phyloP scores from a whole-genome alignment of 2,329 filamentous ascomycete species.

The Neopestalotiopsis sp. region DNA sequence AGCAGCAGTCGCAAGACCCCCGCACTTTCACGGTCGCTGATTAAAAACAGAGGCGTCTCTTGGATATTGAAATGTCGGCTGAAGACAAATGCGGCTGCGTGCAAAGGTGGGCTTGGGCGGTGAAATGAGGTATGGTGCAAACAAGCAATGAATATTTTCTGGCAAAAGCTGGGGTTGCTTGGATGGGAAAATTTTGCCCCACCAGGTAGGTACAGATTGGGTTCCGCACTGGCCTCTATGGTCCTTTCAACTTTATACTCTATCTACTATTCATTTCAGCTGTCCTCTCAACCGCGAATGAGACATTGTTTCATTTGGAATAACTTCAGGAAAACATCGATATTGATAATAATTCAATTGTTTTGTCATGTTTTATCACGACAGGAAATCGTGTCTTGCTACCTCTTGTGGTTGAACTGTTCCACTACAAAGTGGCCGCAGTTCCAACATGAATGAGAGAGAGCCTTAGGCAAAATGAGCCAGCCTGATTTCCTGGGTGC shows the following conservation, averaged over 20 bases:
- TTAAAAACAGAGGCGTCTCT: too few species aligned
- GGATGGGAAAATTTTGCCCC: conserved; percentile 10
- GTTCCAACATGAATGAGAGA: background rate
- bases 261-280: too few species aligned
- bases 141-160: background rate
- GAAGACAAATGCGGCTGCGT: too few species aligned
- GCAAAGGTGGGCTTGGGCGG: background rate
- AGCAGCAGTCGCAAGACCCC: too few species aligned
- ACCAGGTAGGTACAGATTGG: background rate
- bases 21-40: too few species aligned
- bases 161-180: background rate
- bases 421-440: background rate
- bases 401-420: background rate
- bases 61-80: too few species aligned
- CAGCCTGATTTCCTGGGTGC: too few species aligned
- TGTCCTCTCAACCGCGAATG: too few species aligned
- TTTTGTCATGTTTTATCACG: background rate
- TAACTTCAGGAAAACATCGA: too few species aligned
- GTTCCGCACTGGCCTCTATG: background rate
- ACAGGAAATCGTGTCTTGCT: background rate
- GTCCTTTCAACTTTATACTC: background rate
- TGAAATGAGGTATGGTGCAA: background rate
- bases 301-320: too few species aligned
- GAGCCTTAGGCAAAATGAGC: background rate
- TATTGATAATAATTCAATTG: background rate